phyloP scores from a whole-genome alignment of 768 basidiomycete species.

The Dacryopinax spathularia region DNA sequence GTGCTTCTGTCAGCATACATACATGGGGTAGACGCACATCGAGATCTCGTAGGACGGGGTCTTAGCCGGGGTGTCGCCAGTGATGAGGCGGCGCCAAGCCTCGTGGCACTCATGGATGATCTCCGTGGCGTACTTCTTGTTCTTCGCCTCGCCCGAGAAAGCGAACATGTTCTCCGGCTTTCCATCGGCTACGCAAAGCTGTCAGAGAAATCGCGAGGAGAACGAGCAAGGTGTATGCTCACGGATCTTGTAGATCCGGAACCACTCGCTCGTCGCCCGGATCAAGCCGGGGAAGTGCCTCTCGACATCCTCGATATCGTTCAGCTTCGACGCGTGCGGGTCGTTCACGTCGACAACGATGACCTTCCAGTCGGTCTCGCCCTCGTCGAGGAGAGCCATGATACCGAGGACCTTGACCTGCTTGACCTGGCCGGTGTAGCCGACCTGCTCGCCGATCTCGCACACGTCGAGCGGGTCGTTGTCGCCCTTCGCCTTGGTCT shows the following conservation, averaged over 20 bases:
- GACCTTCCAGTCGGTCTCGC: slow-evolving; percentile 99
- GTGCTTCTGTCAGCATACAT: background rate
- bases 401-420: slow-evolving; percentile 99
- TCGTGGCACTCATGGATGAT: slow-evolving; percentile 99
- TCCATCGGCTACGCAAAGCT: slow-evolving; percentile 48
- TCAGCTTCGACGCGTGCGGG: slow-evolving; percentile 88
- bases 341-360: slow-evolving; percentile 93
- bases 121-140: slow-evolving; percentile 98
- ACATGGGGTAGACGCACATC: slow-evolving; percentile 47
- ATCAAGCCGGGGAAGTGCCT: slow-evolving; percentile 92
- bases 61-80: slow-evolving; percentile 60
- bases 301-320: slow-evolving; percentile 98
- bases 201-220: background rate
- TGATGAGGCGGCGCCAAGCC: slow-evolving; percentile 88
- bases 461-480: slow-evolving; percentile 99
- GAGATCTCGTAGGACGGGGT: slow-evolving; percentile 60
- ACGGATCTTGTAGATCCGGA: slow-evolving; percentile 46
- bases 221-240: slow-evolving; percentile 10
- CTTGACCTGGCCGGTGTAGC: slow-evolving; percentile 93
- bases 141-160: slow-evolving; percentile 98
- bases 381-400: slow-evolving; percentile 98
- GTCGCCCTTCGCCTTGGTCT: slow-evolving; percentile 98
- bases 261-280: slow-evolving; percentile 98
- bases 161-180: slow-evolving; percentile 97
- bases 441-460: slow-evolving; percentile 98